Base-by-base conservation (phyloP, 345 rosid genomes). In the Salix brachista region DNA sequence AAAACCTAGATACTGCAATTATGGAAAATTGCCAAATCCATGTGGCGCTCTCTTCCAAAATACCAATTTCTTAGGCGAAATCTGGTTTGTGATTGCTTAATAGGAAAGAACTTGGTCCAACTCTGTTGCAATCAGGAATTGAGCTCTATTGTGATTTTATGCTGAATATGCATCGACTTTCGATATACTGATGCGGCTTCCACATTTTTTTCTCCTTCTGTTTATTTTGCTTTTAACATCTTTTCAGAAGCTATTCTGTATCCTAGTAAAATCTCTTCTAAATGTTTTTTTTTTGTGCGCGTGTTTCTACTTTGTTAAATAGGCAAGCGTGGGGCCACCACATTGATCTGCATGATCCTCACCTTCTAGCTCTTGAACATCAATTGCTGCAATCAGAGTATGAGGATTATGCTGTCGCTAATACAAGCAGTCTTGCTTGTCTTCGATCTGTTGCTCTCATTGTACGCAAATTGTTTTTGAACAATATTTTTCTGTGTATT, bases 291-390 rank as follows among this genome's bases (percentile, higher is more conserved):
- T 52, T 36, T 21, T 66, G 14, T 61, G 25, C 36, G 64, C 65
- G 70, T 60, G 46, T 34, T 61, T 67, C 32, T 50, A 64, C 17
- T 2, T 77, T 69, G 19, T 18, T 50, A 12, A 80, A 72, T 70
- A 90, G 94, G 85, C 94, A 84, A 82, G 89, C 90, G 60, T 90
- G 91, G 94, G 85, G 86, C 61, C 85, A 82, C 4, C 87, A 84
- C 70, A 79, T 86, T 52, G 86, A 85, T 78, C 84, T 88, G 44
- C 86, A 70, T 39, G 87, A 90, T 70, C 84, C 94, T 61, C 91
- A 82, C 72, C 86, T 90, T 73, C 86, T 88, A 36, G 90, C 88
- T 26, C 74, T 90, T 68, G 90, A 90, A 76, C 86, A 58, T 74
- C 91, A 83, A 56, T 83, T 86, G 32, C 80, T 87, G 48, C 84